Evolutionary conservation across 1,284 basidiomycete species (phyloP).

Genomic region (Anthracocystis walkeri): DNA sequence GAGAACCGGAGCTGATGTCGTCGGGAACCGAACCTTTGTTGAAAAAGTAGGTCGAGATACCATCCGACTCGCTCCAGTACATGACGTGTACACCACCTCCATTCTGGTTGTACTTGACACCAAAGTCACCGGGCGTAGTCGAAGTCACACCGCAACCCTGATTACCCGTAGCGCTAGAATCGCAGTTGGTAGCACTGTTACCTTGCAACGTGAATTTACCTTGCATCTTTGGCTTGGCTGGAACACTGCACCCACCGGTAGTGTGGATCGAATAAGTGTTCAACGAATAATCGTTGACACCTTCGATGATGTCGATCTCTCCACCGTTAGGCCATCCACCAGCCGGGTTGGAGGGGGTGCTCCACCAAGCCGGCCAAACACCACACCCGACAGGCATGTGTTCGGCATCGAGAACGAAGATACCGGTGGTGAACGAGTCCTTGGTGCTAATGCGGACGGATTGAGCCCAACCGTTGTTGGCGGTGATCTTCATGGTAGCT

Average conservation of each 20-base stretch:
- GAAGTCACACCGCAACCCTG: conserved; percentile 77
- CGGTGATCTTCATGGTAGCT: conserved; percentile 46
- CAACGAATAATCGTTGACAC: conserved; percentile 54
- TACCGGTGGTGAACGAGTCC: conserved; percentile 53
- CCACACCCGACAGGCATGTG: conserved; percentile 62
- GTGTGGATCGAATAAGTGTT: conserved; percentile 62
- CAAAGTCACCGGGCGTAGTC: conserved; percentile 72
- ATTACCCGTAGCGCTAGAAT: conserved; percentile 74
- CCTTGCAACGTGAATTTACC: conserved; percentile 42
- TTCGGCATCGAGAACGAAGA: conserved; percentile 57
- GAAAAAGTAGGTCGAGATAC: conserved; percentile 76
- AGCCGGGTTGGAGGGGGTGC: conserved; percentile 38
- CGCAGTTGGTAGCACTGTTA: conserved; percentile 73
- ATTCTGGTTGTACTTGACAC: conserved; percentile 75
- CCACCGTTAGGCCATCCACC: conserved; percentile 61
- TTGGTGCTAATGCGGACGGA: conserved; percentile 58
- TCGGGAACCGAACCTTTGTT: conserved; percentile 71
- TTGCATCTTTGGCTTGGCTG: conserved; percentile 29
- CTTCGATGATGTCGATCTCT: conserved; percentile 65
- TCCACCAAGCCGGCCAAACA: conserved; percentile 68
- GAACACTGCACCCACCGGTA: conserved; percentile 42
- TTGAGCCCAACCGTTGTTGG: conserved; percentile 40
- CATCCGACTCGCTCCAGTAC: conserved; percentile 56
- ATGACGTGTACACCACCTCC: conserved; percentile 74
- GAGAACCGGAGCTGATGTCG: conserved; percentile 69